Percentiles rank a stretch among this genome's conserved stretches.
Evolutionary conservation across 176 grass and related monocot species (phyloP).

Genomic region (Leersia perrieri): DNA sequence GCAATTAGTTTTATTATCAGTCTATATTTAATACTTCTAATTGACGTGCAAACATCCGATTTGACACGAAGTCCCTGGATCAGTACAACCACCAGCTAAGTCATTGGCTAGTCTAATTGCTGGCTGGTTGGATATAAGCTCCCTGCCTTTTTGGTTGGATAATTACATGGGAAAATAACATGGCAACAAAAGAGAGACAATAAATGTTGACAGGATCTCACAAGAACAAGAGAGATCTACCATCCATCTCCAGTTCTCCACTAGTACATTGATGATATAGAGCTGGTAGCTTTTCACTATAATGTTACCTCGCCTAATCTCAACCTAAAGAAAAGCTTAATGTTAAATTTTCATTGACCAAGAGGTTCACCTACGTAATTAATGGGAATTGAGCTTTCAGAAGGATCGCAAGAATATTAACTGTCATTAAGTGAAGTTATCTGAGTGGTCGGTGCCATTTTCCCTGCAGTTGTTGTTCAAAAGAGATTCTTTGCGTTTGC

Average conservation of each 20-base stretch:
- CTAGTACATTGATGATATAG: conserved; percentile 1
- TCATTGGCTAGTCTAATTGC: conserved; percentile 16
- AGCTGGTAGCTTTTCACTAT: not conserved
- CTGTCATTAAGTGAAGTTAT: not conserved
- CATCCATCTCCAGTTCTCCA: conserved; percentile 1
- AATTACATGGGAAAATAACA: conserved; percentile 28
- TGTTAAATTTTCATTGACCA: not conserved
- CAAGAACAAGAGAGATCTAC: not conserved
- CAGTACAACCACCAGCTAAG: not conserved
- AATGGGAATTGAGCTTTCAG: not conserved
- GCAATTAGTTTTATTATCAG: too few species aligned
- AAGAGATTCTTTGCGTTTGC: too few species aligned
- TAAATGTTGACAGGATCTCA: conserved; percentile 29
- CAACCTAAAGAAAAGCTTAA: not conserved
- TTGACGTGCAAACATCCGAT: too few species aligned
- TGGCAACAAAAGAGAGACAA: conserved; percentile 19
- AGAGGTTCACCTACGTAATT: not conserved
- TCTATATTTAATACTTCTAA: too few species aligned
- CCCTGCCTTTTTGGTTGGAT: conserved; percentile 12
- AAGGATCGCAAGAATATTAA: not conserved
- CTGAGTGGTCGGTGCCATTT: not conserved
- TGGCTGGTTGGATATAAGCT: not conserved
- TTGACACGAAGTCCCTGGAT: too few species aligned
- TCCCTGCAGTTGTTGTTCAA: too few species aligned
- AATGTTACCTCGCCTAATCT: not conserved